Percentiles rank a stretch among this genome's conserved stretches.
phyloP scores from a whole-genome alignment of 1,284 basidiomycete species.

The Salmacisia buchloeana region DNA sequence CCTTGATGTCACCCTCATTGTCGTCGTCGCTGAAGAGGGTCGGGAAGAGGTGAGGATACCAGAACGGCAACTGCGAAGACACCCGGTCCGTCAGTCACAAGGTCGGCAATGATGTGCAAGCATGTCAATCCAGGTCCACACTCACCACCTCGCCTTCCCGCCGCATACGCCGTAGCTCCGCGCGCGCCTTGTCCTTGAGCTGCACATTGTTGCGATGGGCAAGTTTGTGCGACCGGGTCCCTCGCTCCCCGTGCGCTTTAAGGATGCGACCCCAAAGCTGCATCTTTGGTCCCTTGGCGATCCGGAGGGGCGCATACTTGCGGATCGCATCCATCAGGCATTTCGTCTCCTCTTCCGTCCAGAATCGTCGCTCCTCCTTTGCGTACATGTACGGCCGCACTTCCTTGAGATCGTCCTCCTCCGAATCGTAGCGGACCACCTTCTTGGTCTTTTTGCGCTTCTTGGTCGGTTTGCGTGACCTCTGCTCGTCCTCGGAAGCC shows the following conservation, averaged over 20 bases:
- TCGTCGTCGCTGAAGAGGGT: too few species aligned
- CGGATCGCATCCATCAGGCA: not conserved
- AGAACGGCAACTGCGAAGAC: too few species aligned
- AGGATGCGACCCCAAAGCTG: constrained; percentile 26
- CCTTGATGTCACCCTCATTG: too few species aligned
- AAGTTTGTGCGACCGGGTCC: constrained; percentile 16
- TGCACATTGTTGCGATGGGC: constrained; percentile 37
- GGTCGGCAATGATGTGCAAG: too few species aligned
- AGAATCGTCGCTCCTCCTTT: not conserved
- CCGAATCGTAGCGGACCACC: not conserved
- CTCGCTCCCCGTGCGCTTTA: constrained; percentile 21
- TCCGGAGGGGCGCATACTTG: constrained; percentile 1
- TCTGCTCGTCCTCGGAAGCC: not conserved
- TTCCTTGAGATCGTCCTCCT: not conserved
- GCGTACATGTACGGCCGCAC: not conserved
- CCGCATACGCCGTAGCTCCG: constrained; percentile 31
- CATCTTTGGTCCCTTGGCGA: constrained; percentile 7
- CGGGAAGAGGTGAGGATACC: too few species aligned
- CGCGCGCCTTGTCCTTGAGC: constrained; percentile 38
- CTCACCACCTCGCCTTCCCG: constrained; percentile 8
- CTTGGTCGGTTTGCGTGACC: not conserved
- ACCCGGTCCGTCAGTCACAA: too few species aligned
- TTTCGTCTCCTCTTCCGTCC: not conserved
- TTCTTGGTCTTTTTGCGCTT: not conserved
- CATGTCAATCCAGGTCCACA: too few species aligned